phyloP scores from a whole-genome alignment of 208 protist genomes.

The Wallacemonas sp. region DNA sequence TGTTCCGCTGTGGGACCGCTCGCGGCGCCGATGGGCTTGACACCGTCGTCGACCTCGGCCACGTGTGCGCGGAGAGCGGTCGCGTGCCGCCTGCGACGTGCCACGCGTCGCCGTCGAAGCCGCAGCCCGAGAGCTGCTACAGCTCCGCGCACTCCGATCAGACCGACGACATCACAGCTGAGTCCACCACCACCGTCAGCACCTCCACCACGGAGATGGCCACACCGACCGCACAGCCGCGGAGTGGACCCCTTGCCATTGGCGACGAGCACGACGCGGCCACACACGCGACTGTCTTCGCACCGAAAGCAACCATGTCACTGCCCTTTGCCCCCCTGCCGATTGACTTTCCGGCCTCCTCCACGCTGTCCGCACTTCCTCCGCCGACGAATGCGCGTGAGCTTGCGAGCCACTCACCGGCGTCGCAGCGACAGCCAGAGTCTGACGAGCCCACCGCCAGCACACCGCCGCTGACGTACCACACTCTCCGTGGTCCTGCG shows the following conservation, averaged over 20 bases:
- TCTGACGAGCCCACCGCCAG: not conserved
- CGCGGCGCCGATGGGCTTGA: not conserved
- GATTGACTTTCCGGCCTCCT: conserved; percentile 7
- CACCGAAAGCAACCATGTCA: not conserved
- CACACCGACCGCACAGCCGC: not conserved
- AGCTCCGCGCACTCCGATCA: not conserved
- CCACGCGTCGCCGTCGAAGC: too few relatives aligned
- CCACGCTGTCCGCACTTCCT: too few relatives aligned
- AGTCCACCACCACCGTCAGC: not conserved
- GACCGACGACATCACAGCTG: conserved; percentile 4
- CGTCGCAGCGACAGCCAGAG: not conserved
- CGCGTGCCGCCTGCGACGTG: too few relatives aligned
- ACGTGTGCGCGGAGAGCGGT: not conserved
- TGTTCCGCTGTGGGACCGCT: not conserved
- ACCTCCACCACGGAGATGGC: not conserved
- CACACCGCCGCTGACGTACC: conserved; percentile 1
- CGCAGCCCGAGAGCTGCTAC: not conserved
- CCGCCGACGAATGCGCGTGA: too few relatives aligned
- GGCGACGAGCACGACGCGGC: not conserved
- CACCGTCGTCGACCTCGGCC: not conserved
- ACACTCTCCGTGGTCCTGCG: not conserved
- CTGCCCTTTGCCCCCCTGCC: not conserved
- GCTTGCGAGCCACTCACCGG: too few relatives aligned
- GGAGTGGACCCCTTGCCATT: not conserved
- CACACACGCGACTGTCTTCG: not conserved